Base-by-base conservation (phyloP, 2,329 filamentous ascomycete genomes). In the Teratosphaeria viscida region DNA sequence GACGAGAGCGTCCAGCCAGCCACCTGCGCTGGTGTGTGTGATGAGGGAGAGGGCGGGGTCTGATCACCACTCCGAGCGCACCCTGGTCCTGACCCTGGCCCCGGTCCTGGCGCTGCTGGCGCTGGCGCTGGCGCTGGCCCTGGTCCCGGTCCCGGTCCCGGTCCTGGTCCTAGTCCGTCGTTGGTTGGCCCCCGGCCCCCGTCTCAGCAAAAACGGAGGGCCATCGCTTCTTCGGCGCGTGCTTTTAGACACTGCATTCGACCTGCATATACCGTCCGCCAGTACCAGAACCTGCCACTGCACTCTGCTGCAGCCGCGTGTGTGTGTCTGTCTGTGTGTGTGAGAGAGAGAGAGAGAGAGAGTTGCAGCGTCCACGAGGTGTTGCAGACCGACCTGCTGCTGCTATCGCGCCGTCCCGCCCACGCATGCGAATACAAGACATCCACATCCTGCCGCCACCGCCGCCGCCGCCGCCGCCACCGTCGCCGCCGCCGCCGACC, bases 161-260 rank as follows among this genome's bases (percentile, higher is more conserved):
- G 19, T 1, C 19, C 19, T 19, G 19, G 19, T 19, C 19, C 19
- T 19, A 19, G 19, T 19, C 19, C 19, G 19, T 19, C 58, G 59
- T 52, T 60, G 57, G 60, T 63, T 59, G 61, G 43, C 19, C 19
- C 19, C 19, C 19, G 19, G 19, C 19, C 43, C 23, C 43, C 62
- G 64, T 61, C 61, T 62, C 61, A 65, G 52, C 60, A 19, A 55
- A 61, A 64, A 62, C 53, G 56, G 58, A 47, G 43, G 58, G 57
- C 58, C 59, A 58, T 54, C 57, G 60, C 59, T 58, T 60, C 43
- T 60, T 62, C 58, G 56, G 52, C 63, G 63, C 60, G 62, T 57
- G 55, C 59, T 61, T 62, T 59, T 58, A 61, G 59, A 61, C 59
- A 59, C 61, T 63, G 63, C 64, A 64, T 61, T 62, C 56, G 58